Evolutionary conservation across 1,139 yeast genomes (phyloP), one percentile per base, ranked within the genome.

Genomic region (Sugiyamaella pinicola): DNA sequence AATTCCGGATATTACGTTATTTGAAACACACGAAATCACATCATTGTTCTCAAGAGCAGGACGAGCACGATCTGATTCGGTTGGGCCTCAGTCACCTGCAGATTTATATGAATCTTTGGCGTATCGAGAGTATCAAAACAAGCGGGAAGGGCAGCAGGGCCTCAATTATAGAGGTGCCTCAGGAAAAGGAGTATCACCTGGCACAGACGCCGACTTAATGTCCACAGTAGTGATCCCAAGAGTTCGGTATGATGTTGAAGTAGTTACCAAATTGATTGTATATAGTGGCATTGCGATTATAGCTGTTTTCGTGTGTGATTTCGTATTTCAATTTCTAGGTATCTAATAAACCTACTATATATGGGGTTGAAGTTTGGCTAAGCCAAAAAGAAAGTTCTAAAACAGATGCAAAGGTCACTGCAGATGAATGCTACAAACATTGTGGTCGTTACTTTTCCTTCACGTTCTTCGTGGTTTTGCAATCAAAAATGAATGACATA

Each of bases 221-320:
- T 61, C 69, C 1, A 55, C 61, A 74, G 42, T 81, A 71, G 65
- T 75, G 69, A 64, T 59, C 18, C 74, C 75, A 2, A 64, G 77
- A 31, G 67, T 81, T 9, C 35, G 54, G 12, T 84, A 83, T 63
- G 93, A 85, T 58, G 84, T 85, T 28, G 91, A 85, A 59, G 85
- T 86, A 15, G 73, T 87, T 42, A 88, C 93, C 10, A 75, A 91
- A 62, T 68, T 87, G 55, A 73, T 85, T 17, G 86, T 87, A 1
- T 89, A 89, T 67, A 83, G 86, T 2, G 96, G 96, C 0, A 80
- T 88, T 24, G 75, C 88, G 0, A 61, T 72, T 24, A 58, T 66
- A 38, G 61, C 64, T 3, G 54, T 57, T 19, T 64, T 58, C 50
- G 42, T 59, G 4, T 45, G 49, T 45, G 42, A 39, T 26, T 24